Evolutionary conservation across 2,329 filamentous ascomycete genomes (phyloP), one percentile per base, ranked within the genome.

Genomic region (Chalara sp.): DNA sequence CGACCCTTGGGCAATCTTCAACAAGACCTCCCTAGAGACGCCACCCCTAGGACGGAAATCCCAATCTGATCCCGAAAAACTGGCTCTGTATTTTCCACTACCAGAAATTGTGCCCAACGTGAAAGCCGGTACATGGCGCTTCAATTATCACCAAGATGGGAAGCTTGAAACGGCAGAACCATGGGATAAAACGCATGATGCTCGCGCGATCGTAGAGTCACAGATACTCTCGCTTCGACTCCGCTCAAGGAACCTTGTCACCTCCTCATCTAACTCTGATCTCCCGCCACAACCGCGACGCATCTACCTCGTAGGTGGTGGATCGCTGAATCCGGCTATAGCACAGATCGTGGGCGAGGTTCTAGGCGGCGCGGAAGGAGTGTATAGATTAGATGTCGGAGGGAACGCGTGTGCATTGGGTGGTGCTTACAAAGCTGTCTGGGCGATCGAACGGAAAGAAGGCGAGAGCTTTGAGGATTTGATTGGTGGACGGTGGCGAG

Each of bases 31-130:
- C 3, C 71, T 87, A 41, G 72, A 76, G 13, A 87, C 85, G 0
- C 80, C 85, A 1, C 80, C 86, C 0, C 75, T 96, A 5, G 87
- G 82, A 50, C 77, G 87, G 61, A 67, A 68, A n/a, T 64, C 69
- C 0, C 64, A 69, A 0, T 62, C 65, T 2, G 79, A 84, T 55
- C 73, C 74, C n/a, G 86, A 89, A 67, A 90, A 90, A 67, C 72
- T 97, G 32, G 93, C 89, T 1, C 80, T 97, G n/a, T 97, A 91
- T 76, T 99, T 97, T 69, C 88, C 89, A 12, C 83, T 93, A 2
- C 91, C 89, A 2, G 93, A 99, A 71, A 96, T 96, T 64, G 92
- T 99, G 5, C 93, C 93, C 47, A 96, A 96, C 66, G 80, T 96
- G 53, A 81, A 76, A 49, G 81, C 87, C 0, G 92, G 93, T 47